Conservation (phyloP, 192 early-diverging fungal species). For the Irineochytrium annulatum region DNA sequence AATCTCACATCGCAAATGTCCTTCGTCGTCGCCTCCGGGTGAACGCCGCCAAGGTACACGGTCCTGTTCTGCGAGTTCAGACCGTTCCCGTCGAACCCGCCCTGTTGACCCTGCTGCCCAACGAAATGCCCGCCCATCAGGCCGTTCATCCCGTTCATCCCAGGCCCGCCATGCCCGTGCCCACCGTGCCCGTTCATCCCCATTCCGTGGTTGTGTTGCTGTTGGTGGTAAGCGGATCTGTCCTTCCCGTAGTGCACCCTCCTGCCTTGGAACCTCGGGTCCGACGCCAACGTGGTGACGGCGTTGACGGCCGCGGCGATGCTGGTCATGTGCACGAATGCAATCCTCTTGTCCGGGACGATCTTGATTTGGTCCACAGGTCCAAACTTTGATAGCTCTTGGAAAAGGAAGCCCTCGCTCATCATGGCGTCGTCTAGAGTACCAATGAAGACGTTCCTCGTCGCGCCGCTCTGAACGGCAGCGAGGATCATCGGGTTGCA, state of each 20-base stretch:
- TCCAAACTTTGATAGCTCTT: slow-evolving; percentile 68
- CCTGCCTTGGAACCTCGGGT: slow-evolving; percentile 51
- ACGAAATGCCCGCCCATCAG: slow-evolving; percentile 2
- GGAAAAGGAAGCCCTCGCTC: slow-evolving; percentile 39
- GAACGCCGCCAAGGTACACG: slow-evolving; percentile 78
- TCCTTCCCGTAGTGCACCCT: slow-evolving; percentile 82
- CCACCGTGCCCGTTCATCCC: slow-evolving; percentile 5
- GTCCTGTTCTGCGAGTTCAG: slow-evolving; percentile 45
- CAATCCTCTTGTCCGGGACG: slow-evolving; percentile 69
- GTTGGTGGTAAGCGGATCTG: slow-evolving; percentile 57
- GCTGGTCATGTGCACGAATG: slow-evolving; percentile 78
- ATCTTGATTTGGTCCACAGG: slow-evolving; percentile 69
- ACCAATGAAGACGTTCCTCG: slow-evolving; percentile 81
- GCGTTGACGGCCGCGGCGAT: slow-evolving; percentile 69
- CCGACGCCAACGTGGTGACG: slow-evolving; percentile 57
- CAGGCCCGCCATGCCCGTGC: not conserved
- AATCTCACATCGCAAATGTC: slow-evolving; percentile 73
- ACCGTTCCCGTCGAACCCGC: not conserved
- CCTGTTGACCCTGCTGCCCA: not conserved
- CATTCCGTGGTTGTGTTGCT: slow-evolving; percentile 5
- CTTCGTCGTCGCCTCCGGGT: slow-evolving; percentile 71
- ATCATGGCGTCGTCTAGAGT: slow-evolving; percentile 63
- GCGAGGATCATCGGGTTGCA: slow-evolving; percentile 48
- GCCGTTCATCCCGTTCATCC: slow-evolving; percentile 2
- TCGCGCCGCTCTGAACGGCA: slow-evolving; percentile 64